Evolutionary conservation across 73 alveolate genomes (phyloP).

Genomic region (Tetrahymena malaccensis): DNA sequence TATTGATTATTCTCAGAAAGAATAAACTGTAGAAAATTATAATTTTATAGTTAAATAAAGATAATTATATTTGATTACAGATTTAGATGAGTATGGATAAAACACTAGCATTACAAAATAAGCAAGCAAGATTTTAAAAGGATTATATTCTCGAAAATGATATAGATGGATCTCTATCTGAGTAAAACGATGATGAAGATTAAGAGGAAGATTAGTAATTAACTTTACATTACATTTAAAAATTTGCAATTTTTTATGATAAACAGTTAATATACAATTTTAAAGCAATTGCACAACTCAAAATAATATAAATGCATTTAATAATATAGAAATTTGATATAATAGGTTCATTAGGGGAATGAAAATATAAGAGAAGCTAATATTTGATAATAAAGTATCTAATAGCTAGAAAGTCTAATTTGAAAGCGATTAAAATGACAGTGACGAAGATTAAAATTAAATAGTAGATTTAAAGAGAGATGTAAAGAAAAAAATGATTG

Average conservation of each 20-base stretch:
- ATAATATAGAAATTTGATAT: background rate
- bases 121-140: background rate
- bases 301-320: background rate
- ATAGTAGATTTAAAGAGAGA: background rate
- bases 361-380: background rate
- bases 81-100: background rate
- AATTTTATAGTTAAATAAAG: background rate
- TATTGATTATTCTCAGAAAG: background rate
- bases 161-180: background rate
- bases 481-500: background rate
- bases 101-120: background rate
- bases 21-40: background rate
- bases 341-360: background rate
- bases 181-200: background rate
- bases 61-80: background rate
- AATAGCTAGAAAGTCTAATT: background rate
- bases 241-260: too few relatives aligned
- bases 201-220: background rate
- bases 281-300: too few relatives aligned
- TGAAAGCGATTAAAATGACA: background rate
- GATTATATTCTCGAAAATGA: background rate
- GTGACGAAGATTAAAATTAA: background rate
- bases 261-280: too few relatives aligned
- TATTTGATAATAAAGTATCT: background rate
- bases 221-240: background rate